Conservation (phyloP, 768 basidiomycete species). For the Pleurotus platypus region DNA sequence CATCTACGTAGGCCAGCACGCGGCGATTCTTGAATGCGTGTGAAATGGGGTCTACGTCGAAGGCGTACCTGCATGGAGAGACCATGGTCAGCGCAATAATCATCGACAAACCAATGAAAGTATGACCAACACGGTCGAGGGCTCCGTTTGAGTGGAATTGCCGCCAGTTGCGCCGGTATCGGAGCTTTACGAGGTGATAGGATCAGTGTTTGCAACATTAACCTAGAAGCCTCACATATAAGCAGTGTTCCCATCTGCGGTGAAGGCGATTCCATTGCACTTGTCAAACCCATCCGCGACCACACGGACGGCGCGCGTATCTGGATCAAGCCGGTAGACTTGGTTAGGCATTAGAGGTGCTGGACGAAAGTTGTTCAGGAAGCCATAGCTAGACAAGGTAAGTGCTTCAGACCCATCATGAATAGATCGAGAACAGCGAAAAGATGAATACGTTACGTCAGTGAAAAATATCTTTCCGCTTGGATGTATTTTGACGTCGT, state of each 20-base stretch:
- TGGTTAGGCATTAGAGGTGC: conserved; percentile 65
- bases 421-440: background rate
- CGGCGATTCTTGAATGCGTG: conserved; percentile 57
- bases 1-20: conserved; percentile 63
- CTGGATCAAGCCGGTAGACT: conserved; percentile 74
- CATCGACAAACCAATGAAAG: background rate
- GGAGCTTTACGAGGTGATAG: conserved; percentile 27
- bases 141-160: conserved; percentile 49
- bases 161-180: conserved; percentile 50
- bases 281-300: conserved; percentile 76
- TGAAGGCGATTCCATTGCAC: conserved; percentile 74
- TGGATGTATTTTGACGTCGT: conserved; percentile 75
- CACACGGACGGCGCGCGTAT: conserved; percentile 59
- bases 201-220: background rate
- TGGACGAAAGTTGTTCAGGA: conserved; percentile 62
- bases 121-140: conserved; percentile 60
- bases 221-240: conserved; percentile 45
- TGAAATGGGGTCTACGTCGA: conserved; percentile 56
- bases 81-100: background rate
- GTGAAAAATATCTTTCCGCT: conserved; percentile 75
- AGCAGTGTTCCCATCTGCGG: conserved; percentile 57
- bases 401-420: background rate
- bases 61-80: conserved; percentile 49
- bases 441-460: conserved; percentile 51
- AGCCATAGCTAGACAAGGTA: conserved; percentile 49